Evolutionary conservation across 225 moss, liverwort and hornwort species (phyloP), one percentile per base, ranked within the genome.

Genomic region (Pseudoscleropodium purum): DNA sequence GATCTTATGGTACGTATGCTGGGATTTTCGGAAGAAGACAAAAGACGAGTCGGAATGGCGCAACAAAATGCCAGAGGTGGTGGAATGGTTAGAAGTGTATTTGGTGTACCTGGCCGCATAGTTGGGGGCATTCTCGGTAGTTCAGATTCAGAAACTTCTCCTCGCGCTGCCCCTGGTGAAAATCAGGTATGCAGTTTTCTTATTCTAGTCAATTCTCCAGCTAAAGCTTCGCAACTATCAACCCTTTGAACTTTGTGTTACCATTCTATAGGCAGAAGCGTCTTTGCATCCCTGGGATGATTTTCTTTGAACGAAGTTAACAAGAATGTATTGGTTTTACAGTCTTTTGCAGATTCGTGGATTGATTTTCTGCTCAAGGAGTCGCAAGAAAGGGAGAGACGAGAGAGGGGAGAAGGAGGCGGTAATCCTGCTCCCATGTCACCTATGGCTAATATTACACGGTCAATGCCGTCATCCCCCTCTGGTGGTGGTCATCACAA

Each of bases 261-360:
- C 47, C 69, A 77, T 59, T 65, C 15, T 37, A 30, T 29, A 83
- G 82, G 76, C 63, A 39, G 70, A 86, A 84, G 52, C 65, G 56
- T 73, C 20, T 84, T 87, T 60, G 51, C 75, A 82, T 70, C 51
- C 64, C 13, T 61, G 51, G 36, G 33, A 64, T 81, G 61, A 47
- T 51, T 69, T 80, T 51, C 16, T 79, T 75, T 62, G 18, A 75
- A 74, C 29, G 65, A 91, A 75, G 4, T 61, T 93, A 39, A 91
- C 86, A 88, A 89, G 68, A 88, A 69, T 56, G 62, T 64, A 33
- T 88, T 85, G 80, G 83, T 90, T 90, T 39, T 91, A 89, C 94
- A 97, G 97, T 99, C 99, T 86, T 99, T 99, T 94, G 97, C 99
- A 93, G 99, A 99, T 89, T 82, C 95, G 91, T 99, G 99, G 99